Conservation (phyloP, 2,329 filamentous ascomycete genomes). For the Plenodomus tracheiphilus region DNA sequence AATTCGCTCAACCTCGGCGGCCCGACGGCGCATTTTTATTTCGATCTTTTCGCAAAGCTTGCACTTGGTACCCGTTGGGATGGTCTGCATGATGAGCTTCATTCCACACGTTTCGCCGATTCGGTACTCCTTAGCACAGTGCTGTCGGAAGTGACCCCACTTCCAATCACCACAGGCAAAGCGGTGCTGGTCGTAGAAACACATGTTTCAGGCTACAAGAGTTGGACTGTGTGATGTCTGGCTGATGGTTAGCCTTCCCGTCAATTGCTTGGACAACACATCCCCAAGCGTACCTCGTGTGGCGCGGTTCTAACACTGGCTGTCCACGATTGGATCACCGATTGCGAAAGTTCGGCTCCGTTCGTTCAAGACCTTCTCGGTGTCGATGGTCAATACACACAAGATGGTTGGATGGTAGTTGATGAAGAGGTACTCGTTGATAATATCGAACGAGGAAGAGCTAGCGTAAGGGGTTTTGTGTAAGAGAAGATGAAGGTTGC, state of each 20-base stretch:
- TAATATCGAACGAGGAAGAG: conserved; percentile 6
- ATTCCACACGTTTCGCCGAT: conserved; percentile 96
- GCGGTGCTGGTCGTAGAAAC: conserved; percentile 90
- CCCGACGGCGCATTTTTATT: conserved; percentile 75
- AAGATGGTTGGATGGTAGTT: conserved; percentile 36
- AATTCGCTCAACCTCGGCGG: conserved; percentile 75
- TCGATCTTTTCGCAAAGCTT: conserved; percentile 87
- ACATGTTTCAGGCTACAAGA: conserved; percentile 64
- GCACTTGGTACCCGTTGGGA: conserved; percentile 67
- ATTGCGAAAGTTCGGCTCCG: not conserved
- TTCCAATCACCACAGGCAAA: conserved; percentile 90
- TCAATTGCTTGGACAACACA: conserved; percentile 34
- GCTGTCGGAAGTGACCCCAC: conserved; percentile 90
- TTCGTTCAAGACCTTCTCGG: not conserved
- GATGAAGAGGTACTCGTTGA: not conserved
- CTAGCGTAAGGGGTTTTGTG: conserved; percentile 27
- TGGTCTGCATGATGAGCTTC: conserved; percentile 80
- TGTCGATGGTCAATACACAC: conserved; percentile 25
- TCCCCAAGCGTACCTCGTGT: conserved; percentile 33
- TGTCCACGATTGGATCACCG: conserved; percentile 24
- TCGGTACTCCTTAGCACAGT: conserved; percentile 92
- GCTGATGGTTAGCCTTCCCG: conserved; percentile 34
- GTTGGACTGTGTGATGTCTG: conserved; percentile 31
- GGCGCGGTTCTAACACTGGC: conserved; percentile 23
- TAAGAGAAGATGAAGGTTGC: conserved; percentile 35